A percentile compares a stretch with the other conserved stretches of the same genome.
These are phyloP conservation scores for Candida sanyaensis DNA, from an alignment of 1,139 yeast genomes.

Conservation along the genomic window DNA sequence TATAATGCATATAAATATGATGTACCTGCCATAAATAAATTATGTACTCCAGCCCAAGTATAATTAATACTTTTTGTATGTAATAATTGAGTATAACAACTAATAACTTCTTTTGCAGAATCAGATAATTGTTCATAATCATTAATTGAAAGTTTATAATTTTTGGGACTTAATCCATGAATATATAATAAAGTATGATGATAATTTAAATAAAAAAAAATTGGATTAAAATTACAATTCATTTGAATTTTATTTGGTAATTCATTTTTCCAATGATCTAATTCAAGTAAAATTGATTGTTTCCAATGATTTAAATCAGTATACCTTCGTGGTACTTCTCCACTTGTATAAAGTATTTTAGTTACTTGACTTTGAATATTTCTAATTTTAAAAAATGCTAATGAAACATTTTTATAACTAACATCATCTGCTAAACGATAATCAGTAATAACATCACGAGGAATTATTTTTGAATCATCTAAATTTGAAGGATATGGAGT, in stretches of 20 bases:
- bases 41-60: conserved; percentile 94
- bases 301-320: conserved; percentile 62
- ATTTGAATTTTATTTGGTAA: conserved; percentile 62
- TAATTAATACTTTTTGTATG: conserved; percentile 65
- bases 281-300: conserved; percentile 44
- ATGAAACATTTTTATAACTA: conserved; percentile 66
- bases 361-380: conserved; percentile 79
- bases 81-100: conserved; percentile 60
- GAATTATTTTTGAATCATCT: conserved; percentile 66
- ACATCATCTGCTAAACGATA: conserved; percentile 30
- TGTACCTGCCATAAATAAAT: conserved; percentile 85
- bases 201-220: conserved; percentile 73
- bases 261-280: conserved; percentile 62
- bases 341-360: conserved; percentile 66
- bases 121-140: conserved; percentile 62
- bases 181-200: conserved; percentile 72
- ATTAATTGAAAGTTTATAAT: conserved; percentile 51
- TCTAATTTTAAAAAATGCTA: conserved; percentile 67
- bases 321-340: conserved; percentile 68
- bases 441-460: conserved; percentile 25
- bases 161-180: conserved; percentile 77
- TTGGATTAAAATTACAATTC: conserved; percentile 74
- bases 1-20: conserved; percentile 77
- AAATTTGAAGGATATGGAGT: conserved; percentile 69
- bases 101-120: conserved; percentile 67